These are phyloP conservation scores for Trichoderma sp. DNA, from an alignment of 2,329 filamentous ascomycete species.

Conservation along the genomic window DNA sequence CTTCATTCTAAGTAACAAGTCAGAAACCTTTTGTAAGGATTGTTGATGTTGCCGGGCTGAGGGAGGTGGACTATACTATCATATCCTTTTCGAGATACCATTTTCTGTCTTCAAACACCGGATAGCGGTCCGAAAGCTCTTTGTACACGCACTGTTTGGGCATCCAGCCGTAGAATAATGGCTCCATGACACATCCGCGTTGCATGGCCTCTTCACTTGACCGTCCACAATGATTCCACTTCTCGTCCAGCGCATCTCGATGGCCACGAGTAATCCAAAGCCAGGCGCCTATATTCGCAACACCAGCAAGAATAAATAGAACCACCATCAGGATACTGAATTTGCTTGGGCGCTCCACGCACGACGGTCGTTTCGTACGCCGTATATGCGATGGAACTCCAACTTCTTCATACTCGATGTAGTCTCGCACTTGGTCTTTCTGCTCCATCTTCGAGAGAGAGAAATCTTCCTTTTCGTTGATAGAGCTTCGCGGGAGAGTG, in stretches of 20 bases:
- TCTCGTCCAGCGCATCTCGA: not conserved
- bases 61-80: not conserved
- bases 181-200: not conserved
- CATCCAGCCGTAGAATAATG: conserved; percentile 4
- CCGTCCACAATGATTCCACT: not conserved
- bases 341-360: not conserved
- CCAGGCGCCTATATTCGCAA: not conserved
- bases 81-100: not conserved
- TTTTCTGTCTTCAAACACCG: not conserved
- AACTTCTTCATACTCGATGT: conserved; percentile 3
- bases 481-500: not conserved
- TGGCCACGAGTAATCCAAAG: not conserved
- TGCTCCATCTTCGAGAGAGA: not conserved
- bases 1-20: not conserved
- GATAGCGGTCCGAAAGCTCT: not conserved
- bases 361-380: not conserved
- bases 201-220: not conserved
- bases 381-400: not conserved
- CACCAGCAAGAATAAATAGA: not conserved
- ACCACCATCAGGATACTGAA: not conserved
- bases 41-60: not conserved
- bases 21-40: not conserved
- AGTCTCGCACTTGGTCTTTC: not conserved
- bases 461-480: not conserved
- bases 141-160: not conserved